phyloP scores from a whole-genome alignment of 1,139 yeast genomes.

The Sugiyamaella paludigena region DNA sequence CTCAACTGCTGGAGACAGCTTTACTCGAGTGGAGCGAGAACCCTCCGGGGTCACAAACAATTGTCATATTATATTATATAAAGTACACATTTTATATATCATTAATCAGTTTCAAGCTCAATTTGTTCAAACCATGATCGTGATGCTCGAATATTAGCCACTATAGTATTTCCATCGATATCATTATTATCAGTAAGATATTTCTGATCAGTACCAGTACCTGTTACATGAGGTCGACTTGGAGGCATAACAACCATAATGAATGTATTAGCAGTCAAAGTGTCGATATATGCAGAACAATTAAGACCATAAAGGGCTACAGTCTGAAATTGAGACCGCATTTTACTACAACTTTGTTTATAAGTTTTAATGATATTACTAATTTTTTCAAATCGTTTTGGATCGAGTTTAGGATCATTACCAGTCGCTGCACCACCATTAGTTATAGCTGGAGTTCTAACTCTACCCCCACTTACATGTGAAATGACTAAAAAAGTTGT shows the following conservation, averaged over 20 bases:
- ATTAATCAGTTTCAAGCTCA: constrained; percentile 27
- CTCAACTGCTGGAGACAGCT: too few species aligned
- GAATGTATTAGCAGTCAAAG: constrained; percentile 69
- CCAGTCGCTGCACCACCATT: constrained; percentile 12
- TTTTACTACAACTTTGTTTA: constrained; percentile 86
- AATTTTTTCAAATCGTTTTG: constrained; percentile 90
- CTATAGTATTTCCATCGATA: constrained; percentile 60
- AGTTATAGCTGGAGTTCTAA: neutral
- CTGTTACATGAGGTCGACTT: constrained; percentile 28
- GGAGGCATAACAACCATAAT: constrained; percentile 64
- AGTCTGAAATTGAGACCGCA: constrained; percentile 80
- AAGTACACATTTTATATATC: neutral
- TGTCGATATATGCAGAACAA: constrained; percentile 67
- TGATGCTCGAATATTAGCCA: constrained; percentile 68
- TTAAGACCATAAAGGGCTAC: constrained; percentile 71
- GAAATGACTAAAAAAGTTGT: constrained; percentile 92
- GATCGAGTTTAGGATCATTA: constrained; percentile 50
- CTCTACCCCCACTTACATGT: constrained; percentile 38
- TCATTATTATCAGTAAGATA: constrained; percentile 33
- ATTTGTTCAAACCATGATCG: constrained; percentile 64
- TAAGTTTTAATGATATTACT: constrained; percentile 92
- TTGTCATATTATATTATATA: neutral
- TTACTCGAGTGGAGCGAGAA: too few species aligned
- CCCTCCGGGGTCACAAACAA: too few species aligned
- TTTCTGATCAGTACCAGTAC: too few species aligned